Evolutionary conservation across 306 rosid species (phyloP).

Genomic region (Canavalia ensiformis): DNA sequence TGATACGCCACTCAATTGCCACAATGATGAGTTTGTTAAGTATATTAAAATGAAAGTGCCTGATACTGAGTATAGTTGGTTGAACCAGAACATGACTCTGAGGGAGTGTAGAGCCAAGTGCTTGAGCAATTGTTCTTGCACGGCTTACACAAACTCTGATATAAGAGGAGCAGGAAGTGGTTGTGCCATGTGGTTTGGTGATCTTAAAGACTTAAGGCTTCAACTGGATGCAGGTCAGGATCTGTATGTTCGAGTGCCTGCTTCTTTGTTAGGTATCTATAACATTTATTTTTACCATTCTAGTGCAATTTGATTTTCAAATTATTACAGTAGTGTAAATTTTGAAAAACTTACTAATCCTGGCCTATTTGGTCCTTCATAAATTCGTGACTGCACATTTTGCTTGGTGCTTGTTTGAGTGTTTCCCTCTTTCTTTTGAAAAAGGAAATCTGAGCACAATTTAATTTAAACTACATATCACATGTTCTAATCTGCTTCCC

Average conservation of each 20-base stretch:
- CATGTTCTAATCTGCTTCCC: neutral
- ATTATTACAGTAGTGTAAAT: too few relatives aligned
- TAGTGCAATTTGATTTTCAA: too few relatives aligned
- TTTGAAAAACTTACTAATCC: too few relatives aligned
- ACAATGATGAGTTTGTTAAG: conserved; percentile 40
- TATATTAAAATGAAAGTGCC: conserved; percentile 16
- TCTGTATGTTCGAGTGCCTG: conserved; percentile 54
- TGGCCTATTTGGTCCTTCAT: too few relatives aligned
- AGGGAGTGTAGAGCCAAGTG: conserved; percentile 33
- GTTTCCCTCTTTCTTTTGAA: too few relatives aligned
- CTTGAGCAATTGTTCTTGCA: conserved; percentile 42
- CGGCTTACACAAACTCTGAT: conserved; percentile 48
- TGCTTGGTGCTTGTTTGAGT: too few relatives aligned
- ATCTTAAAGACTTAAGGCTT: conserved; percentile 52
- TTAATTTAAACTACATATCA: neutral
- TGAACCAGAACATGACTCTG: conserved; percentile 9
- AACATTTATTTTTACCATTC: too few relatives aligned
- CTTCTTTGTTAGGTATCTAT: neutral
- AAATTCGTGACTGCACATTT: too few relatives aligned
- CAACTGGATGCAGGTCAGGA: conserved; percentile 56
- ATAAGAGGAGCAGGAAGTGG: conserved; percentile 40
- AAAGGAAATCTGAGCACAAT: too few relatives aligned
- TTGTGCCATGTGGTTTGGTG: conserved; percentile 55
- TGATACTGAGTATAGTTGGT: conserved; percentile 10
- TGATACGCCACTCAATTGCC: conserved; percentile 37